Evolutionary conservation across 495 filamentous ascomycete species (phyloP).

Genomic region (Aspergillus sclerotioniger): DNA sequence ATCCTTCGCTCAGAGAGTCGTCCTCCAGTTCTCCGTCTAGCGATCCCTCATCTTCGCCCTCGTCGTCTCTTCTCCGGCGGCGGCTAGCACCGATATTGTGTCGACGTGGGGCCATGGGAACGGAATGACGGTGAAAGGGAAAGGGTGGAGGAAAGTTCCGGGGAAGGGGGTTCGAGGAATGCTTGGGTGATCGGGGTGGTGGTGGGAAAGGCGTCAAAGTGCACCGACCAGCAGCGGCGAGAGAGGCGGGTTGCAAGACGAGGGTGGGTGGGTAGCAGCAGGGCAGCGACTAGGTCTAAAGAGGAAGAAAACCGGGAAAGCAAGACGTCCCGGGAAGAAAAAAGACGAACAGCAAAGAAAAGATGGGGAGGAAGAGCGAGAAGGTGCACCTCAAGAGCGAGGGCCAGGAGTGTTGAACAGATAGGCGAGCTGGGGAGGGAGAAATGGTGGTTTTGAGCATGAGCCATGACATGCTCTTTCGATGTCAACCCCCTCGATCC

Average conservation of each 20-base stretch:
- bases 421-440: conserved; percentile 11
- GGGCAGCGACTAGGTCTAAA: background rate
- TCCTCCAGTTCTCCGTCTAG: conserved; percentile 69
- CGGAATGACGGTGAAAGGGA: background rate
- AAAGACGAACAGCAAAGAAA: background rate
- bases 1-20: conserved; percentile 80
- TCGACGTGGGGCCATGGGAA: conserved; percentile 60
- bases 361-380: conserved; percentile 4
- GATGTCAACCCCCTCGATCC: conserved; percentile 29
- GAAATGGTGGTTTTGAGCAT: conserved; percentile 27
- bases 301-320: conserved; percentile 10
- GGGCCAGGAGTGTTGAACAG: conserved; percentile 11
- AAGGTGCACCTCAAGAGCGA: conserved; percentile 18
- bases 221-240: conserved; percentile 26
- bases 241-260: conserved; percentile 18
- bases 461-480: conserved; percentile 29
- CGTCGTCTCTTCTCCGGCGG: conserved; percentile 71
- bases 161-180: background rate
- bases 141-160: background rate
- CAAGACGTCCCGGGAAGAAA: background rate
- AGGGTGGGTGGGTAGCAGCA: conserved; percentile 13
- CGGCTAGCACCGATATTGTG: conserved; percentile 74
- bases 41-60: conserved; percentile 68
- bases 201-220: conserved; percentile 5
- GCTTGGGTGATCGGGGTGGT: background rate